Base-by-base conservation (phyloP, 2,329 filamentous ascomycete species). In the Ascochyta koolunga region DNA sequence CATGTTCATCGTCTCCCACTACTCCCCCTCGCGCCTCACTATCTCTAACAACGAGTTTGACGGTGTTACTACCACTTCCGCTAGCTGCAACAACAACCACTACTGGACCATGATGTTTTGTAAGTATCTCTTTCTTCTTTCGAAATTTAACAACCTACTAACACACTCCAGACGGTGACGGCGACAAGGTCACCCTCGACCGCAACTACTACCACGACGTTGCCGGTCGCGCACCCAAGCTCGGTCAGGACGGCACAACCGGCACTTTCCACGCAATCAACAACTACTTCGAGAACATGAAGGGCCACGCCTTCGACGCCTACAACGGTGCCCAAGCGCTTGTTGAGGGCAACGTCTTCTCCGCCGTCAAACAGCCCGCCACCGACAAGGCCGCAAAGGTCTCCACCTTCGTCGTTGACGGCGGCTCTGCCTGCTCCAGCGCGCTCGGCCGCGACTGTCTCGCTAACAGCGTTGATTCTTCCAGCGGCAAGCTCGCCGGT, bases 11-110 rank as follows among this genome's bases (percentile, higher is more conserved):
- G 73, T 76, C 50, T 67, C 75, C 8, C 69, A 70, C 38, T 59
- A 59, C 24, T 56, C 67, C 5, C 71, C 69, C 24, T 69, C 72
- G 16, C 72, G 72, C 42, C 72, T 80, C 0, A 80, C 79, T 1
- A 71, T 82, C 42, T 78, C 77, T 9, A 81, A 82, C 72, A 77
- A 70, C 60, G 76, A 78, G 32, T 76, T 81, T 54, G 72, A 81
- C 47, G 79, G 79, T 5, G 54, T 59, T 1, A 79, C 79, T 0
- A 67, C 61, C 21, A 78, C 74, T 62, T 80, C 78, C 0, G 72
- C 77, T 9, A 71, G 70, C 22, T 81, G 79, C 58, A 76, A 81
- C 50, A 69, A 67, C 21, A 70, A 81, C 38, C 78, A 80, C 61
- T 82, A 82, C 70, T 81, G 79, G 79, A 71, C 68, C 4, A 68